Evolutionary conservation across 345 rosid genomes (phyloP).

Genomic region (Trapa bicornis): DNA sequence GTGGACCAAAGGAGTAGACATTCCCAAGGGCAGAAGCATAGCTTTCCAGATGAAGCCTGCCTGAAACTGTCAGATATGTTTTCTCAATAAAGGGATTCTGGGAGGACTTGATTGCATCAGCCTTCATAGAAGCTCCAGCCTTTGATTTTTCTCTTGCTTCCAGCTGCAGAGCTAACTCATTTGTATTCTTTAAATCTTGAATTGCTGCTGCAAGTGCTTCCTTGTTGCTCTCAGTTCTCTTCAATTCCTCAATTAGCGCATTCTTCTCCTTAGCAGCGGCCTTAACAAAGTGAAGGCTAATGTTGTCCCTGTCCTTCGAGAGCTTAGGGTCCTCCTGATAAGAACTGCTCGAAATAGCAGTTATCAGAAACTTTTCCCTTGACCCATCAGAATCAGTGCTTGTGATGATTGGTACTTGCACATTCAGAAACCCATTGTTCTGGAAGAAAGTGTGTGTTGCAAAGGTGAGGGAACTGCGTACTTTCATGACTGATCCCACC

Average conservation of each 20-base stretch:
- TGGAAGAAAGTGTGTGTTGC: slow-evolving; percentile 71
- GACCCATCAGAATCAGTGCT: slow-evolving; percentile 46
- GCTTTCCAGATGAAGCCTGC: slow-evolving; percentile 79
- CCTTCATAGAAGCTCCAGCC: slow-evolving; percentile 17
- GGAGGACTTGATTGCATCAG: slow-evolving; percentile 21
- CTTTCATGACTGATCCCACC: slow-evolving; percentile 71
- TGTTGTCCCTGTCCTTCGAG: slow-evolving; percentile 19
- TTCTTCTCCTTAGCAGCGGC: slow-evolving; percentile 57
- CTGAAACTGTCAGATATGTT: slow-evolving; percentile 52
- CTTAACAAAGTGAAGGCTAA: slow-evolving; percentile 42
- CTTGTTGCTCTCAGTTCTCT: slow-evolving; percentile 66
- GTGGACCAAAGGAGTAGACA: slow-evolving; percentile 79
- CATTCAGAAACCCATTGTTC: slow-evolving; percentile 45
- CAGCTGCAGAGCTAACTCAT: slow-evolving; percentile 49
- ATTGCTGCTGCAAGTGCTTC: slow-evolving; percentile 60
- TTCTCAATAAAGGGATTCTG: slow-evolving; percentile 51
- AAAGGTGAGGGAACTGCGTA: slow-evolving; percentile 48
- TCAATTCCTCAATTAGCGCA: slow-evolving; percentile 50
- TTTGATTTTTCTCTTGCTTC: slow-evolving; percentile 44
- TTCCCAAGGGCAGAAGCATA: slow-evolving; percentile 84
- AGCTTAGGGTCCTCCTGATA: slow-evolving; percentile 22
- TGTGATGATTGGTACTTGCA: slow-evolving; percentile 76
- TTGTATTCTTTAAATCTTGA: slow-evolving; percentile 58
- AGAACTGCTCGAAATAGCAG: slow-evolving; percentile 28
- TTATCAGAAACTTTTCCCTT: slow-evolving; percentile 49